Evolutionary conservation across 139 green algal species (phyloP).

Genomic region (Nannochloris sp.): DNA sequence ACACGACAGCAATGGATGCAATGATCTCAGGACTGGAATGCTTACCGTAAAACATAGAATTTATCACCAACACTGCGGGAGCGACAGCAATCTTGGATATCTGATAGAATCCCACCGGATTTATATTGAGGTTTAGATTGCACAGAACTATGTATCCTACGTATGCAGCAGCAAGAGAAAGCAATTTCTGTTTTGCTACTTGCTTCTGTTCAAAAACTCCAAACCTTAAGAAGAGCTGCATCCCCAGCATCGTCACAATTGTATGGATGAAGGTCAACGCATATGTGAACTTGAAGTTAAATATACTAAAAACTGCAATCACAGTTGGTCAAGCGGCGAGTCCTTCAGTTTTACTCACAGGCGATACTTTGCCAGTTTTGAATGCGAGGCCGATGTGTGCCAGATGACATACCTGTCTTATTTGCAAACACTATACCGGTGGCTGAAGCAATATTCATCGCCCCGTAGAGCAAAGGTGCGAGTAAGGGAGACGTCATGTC

Average conservation of each 20-base stretch:
- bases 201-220: conserved; percentile 54
- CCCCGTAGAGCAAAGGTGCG: conserved; percentile 42
- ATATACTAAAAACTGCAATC: conserved; percentile 45
- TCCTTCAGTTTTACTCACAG: neutral
- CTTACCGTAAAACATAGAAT: conserved; percentile 51
- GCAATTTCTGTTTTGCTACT: conserved; percentile 36
- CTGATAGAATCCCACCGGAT: conserved; percentile 85
- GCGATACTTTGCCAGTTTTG: neutral
- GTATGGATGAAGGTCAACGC: conserved; percentile 79
- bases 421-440: conserved; percentile 81
- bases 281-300: conserved; percentile 66
- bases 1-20: conserved; percentile 55
- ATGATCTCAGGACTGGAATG: conserved; percentile 38
- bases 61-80: conserved; percentile 67
- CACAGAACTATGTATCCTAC: conserved; percentile 82
- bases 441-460: conserved; percentile 45
- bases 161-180: conserved; percentile 62
- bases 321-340: neutral
- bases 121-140: conserved; percentile 80
- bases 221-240: conserved; percentile 21
- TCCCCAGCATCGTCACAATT: conserved; percentile 54
- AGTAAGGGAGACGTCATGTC: neutral
- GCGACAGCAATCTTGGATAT: conserved; percentile 83
- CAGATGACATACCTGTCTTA: conserved; percentile 45
- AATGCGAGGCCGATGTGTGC: neutral